Conservation (phyloP, 179 eudicot genomes). For the Corrigiola litoralis region DNA sequence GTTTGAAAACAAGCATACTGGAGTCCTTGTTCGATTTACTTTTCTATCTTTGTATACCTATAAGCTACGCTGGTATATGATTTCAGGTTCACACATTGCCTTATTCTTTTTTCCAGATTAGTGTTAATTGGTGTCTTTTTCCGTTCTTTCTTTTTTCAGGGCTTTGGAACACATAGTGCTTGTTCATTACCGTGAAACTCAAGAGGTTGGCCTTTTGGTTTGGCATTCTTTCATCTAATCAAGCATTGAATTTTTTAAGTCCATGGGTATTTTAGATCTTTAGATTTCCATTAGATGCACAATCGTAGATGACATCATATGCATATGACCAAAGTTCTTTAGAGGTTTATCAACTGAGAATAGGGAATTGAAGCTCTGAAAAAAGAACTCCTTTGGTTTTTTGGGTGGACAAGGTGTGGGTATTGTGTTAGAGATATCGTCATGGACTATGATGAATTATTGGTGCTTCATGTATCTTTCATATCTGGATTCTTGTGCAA, state of each 20-base stretch:
- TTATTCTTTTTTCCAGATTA: background rate
- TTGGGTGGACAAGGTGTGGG: too few relatives aligned
- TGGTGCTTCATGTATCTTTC: too few relatives aligned
- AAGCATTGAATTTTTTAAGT: background rate
- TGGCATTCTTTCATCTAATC: background rate
- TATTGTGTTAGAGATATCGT: too few relatives aligned
- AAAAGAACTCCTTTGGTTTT: too few relatives aligned
- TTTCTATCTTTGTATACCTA: background rate
- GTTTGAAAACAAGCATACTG: conserved; percentile 11
- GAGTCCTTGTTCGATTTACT: background rate
- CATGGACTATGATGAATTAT: too few relatives aligned
- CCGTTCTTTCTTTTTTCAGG: conserved; percentile 55
- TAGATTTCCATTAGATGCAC: too few relatives aligned
- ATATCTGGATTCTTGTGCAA: too few relatives aligned
- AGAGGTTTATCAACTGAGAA: too few relatives aligned
- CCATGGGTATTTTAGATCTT: too few relatives aligned
- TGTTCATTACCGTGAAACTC: conserved; percentile 94
- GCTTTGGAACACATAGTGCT: conserved; percentile 84
- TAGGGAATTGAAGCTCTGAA: too few relatives aligned
- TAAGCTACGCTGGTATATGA: background rate
- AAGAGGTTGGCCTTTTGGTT: conserved; percentile 58
- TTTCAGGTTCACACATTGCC: background rate
- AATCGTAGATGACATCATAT: too few relatives aligned
- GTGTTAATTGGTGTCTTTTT: conserved; percentile 2
- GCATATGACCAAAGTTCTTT: too few relatives aligned